Percentiles rank a stretch among this genome's conserved stretches.
Evolutionary conservation across 2,329 filamentous ascomycete genomes (phyloP).

Genomic region (Talaromyces marneffei): DNA sequence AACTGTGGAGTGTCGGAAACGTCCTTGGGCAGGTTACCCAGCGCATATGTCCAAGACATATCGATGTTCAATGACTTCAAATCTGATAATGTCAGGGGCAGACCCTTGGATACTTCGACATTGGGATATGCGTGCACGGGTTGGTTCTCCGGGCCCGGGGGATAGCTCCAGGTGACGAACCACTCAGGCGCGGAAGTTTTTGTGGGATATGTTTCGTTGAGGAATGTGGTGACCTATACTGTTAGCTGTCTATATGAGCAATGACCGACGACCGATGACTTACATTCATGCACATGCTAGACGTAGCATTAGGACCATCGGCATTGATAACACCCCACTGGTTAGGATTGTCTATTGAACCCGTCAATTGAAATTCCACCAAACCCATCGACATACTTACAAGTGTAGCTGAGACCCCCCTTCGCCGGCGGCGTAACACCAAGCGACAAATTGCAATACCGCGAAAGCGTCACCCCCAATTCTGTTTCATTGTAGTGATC

Average conservation of each 20-base stretch:
- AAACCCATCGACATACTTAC: conserved; percentile 33
- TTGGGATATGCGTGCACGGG: conserved; percentile 54
- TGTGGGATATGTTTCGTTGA: conserved; percentile 48
- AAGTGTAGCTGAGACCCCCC: conserved; percentile 41
- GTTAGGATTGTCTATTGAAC: conserved; percentile 49
- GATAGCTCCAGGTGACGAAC: conserved; percentile 51
- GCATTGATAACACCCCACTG: conserved; percentile 44
- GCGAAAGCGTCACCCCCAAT: conserved; percentile 19
- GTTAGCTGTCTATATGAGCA: background rate
- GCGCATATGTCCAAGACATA: conserved; percentile 48
- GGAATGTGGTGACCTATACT: conserved; percentile 43
- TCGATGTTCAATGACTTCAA: conserved; percentile 42
- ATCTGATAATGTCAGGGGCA: conserved; percentile 40
- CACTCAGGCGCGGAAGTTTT: conserved; percentile 45
- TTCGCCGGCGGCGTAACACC: conserved; percentile 44
- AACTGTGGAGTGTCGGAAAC: conserved; percentile 35
- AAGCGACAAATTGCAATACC: conserved; percentile 41
- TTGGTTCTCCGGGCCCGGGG: conserved; percentile 34
- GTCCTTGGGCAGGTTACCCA: conserved; percentile 38
- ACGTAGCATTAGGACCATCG: conserved; percentile 23
- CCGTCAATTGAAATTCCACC: background rate
- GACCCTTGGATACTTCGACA: conserved; percentile 43
- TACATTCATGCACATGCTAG: conserved; percentile 51
- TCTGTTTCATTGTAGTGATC: conserved; percentile 30
- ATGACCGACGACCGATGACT: conserved; percentile 22